Evolutionary conservation across 768 basidiomycete species (phyloP), one percentile per base, ranked within the genome.

Genomic region (Filobasidium floriforme): DNA sequence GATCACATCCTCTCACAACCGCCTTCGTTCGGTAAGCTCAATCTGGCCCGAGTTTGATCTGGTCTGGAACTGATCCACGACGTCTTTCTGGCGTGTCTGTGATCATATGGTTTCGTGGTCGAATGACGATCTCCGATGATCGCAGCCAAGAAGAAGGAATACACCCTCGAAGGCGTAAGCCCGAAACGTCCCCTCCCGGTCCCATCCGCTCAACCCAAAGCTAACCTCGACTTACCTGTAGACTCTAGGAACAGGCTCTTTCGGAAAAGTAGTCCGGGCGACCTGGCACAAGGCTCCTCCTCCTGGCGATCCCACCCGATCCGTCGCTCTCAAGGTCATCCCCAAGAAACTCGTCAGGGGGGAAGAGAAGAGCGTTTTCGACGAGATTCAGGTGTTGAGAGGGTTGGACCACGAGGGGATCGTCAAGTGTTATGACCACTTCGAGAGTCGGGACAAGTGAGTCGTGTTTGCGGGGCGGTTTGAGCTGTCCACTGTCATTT

Each of bases 351-450:
- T 90, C 72, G 90, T 96, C 64, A 70, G 91, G 77, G 89, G 90
- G 11, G 90, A 93, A 72, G 90, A 93, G 75, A 84, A 81, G 52
- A 86, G 85, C 61, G 92, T 98, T 0, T 91, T 90, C 86, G 84
- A 77, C 54, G 96, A 99, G 80, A 94, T 98, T 88, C 86, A 90
- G 60, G 89, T 98, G 0, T 77, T 99, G 66, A 88, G 88, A 74
- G 92, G 88, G 0, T 80, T 98, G 60, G 85, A 93, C 73, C 93
- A 98, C 76, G 86, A 88, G 0, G 93, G 97, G 73, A 89, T 97
- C 70, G 92, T 96, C 65, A 94, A 93, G 75, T 92, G 96, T 73
- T 93, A 88, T 77, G 92, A 96, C 77, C 91, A 89, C 86, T 98
- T 98, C 76, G 96, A 98, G 75, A 91, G 89, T 10, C 82, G 92